A percentile compares a stretch with the other conserved stretches of the same genome.
Evolutionary conservation across 1,284 basidiomycete species (phyloP).

Genomic region (Ganoderma sinense): DNA sequence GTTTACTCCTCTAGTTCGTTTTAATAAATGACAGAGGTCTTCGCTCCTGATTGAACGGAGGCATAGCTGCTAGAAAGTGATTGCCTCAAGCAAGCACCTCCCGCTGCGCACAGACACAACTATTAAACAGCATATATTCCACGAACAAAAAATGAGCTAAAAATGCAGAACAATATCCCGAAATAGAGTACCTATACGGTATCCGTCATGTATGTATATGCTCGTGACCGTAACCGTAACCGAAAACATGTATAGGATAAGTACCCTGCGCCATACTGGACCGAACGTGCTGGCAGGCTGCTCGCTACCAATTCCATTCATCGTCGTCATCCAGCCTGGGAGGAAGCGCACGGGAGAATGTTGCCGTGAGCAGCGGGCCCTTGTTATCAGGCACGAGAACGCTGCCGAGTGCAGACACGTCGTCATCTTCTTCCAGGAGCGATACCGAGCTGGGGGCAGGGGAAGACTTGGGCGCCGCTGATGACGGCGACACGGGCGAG

Average conservation of each 20-base stretch:
- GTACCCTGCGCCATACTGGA: not conserved
- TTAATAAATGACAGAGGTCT: not conserved
- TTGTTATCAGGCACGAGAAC: slow-evolving; percentile 43
- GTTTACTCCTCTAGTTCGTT: not conserved
- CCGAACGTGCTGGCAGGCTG: not conserved
- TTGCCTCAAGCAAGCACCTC: not conserved
- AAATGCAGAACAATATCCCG: slow-evolving; percentile 14
- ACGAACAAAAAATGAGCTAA: slow-evolving; percentile 10
- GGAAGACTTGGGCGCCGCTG: slow-evolving; percentile 15
- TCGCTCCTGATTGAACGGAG: not conserved
- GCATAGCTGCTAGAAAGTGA: not conserved
- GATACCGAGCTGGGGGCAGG: slow-evolving; percentile 17
- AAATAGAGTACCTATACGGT: not conserved
- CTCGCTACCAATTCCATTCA: slow-evolving; percentile 68
- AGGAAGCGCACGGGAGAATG: slow-evolving; percentile 15
- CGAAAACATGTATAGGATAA: not conserved
- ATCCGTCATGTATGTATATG: slow-evolving; percentile 2
- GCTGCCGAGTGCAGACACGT: slow-evolving; percentile 33
- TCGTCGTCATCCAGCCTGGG: slow-evolving; percentile 52
- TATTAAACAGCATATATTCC: slow-evolving; percentile 21
- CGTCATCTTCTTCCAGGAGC: slow-evolving; percentile 53
- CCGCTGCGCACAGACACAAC: not conserved
- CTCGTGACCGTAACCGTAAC: not conserved
- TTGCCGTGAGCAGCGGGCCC: slow-evolving; percentile 11
- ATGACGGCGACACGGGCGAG: slow-evolving; percentile 33